Percentiles rank a stretch among this genome's conserved stretches.
Conservation (phyloP, 2,329 filamentous ascomycete genomes). For the Xylaria multiplex region DNA sequence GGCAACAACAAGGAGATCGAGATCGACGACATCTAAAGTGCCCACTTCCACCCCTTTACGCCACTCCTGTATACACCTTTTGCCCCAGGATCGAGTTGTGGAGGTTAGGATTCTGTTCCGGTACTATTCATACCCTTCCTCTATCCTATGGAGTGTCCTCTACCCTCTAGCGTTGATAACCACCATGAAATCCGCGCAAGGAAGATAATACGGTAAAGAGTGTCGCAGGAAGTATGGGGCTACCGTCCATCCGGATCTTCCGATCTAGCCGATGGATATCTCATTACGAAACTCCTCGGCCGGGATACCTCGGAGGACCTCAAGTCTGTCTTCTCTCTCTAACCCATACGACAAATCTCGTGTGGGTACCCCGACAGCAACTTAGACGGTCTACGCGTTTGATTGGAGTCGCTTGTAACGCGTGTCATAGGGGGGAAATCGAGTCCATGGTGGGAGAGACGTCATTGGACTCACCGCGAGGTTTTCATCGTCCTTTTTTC, state of each 20-base stretch:
- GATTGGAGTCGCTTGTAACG: slow-evolving; percentile 15
- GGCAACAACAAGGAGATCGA: slow-evolving; percentile 78
- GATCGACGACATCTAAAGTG: slow-evolving; percentile 88
- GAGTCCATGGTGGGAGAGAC: slow-evolving; percentile 70
- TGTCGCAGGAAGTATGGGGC: slow-evolving; percentile 12
- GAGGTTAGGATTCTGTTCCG: background rate
- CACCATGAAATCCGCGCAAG: background rate
- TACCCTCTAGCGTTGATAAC: background rate
- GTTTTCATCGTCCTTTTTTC: slow-evolving; percentile 24
- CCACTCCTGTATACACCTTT: slow-evolving; percentile 12
- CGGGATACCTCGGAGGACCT: slow-evolving; percentile 8
- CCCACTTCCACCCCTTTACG: slow-evolving; percentile 23
- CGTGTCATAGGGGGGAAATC: slow-evolving; percentile 37
- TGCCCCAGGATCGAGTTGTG: slow-evolving; percentile 7
- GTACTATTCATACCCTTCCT: slow-evolving; percentile 2
- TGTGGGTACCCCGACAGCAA: slow-evolving; percentile 59
- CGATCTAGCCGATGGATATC: slow-evolving; percentile 6
- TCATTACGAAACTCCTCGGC: background rate
- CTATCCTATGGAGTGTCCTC: background rate
- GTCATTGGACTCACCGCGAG: slow-evolving; percentile 55
- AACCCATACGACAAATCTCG: slow-evolving; percentile 37
- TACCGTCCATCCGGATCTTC: slow-evolving; percentile 23
- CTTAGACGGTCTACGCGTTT: slow-evolving; percentile 47
- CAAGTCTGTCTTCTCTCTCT: slow-evolving; percentile 71
- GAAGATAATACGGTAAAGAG: slow-evolving; percentile 6